Conservation (phyloP, 768 basidiomycete genomes). For the Russula virescens region DNA sequence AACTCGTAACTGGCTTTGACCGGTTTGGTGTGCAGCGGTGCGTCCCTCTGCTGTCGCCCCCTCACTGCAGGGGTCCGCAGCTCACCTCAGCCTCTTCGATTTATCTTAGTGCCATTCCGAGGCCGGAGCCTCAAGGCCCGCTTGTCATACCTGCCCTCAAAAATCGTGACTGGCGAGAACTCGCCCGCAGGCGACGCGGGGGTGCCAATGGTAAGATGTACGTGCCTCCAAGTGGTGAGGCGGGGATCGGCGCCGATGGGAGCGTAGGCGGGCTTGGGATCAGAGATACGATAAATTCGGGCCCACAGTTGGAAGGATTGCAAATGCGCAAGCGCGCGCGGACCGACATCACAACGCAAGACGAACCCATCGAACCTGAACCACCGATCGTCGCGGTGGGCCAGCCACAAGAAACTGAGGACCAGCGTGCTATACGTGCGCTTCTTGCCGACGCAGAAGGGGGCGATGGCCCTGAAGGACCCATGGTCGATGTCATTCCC, state of each 20-base stretch:
- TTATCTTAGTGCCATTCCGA: constrained; percentile 42
- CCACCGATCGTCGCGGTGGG: constrained; percentile 30
- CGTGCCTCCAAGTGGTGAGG: constrained; percentile 57
- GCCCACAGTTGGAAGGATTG: constrained; percentile 64
- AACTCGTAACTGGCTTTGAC: constrained; percentile 68
- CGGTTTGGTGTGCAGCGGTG: constrained; percentile 80
- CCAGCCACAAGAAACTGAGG: constrained; percentile 54
- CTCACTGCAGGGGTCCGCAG: constrained; percentile 46
- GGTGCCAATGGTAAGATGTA: constrained; percentile 40
- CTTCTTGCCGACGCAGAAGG: constrained; percentile 55
- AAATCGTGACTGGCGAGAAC: constrained; percentile 87
- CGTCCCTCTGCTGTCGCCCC: constrained; percentile 36
- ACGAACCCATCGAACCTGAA: constrained; percentile 30
- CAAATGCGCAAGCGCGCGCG: constrained; percentile 40
- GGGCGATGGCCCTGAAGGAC: constrained; percentile 33
- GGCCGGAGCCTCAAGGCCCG: constrained; percentile 47
- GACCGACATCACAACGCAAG: constrained; percentile 21
- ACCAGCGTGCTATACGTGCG: constrained; percentile 74
- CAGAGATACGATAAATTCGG: constrained; percentile 68
- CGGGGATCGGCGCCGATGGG: constrained; percentile 56
- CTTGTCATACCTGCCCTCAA: constrained; percentile 82
- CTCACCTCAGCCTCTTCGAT: constrained; percentile 55
- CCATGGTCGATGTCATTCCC: constrained; percentile 58
- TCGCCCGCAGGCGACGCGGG: constrained; percentile 59
- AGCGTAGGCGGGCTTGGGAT: constrained; percentile 76